Percentiles rank a stretch among this genome's conserved stretches.
Conservation (phyloP, 140 eudicot species). For the Oenanthe javanica region DNA sequence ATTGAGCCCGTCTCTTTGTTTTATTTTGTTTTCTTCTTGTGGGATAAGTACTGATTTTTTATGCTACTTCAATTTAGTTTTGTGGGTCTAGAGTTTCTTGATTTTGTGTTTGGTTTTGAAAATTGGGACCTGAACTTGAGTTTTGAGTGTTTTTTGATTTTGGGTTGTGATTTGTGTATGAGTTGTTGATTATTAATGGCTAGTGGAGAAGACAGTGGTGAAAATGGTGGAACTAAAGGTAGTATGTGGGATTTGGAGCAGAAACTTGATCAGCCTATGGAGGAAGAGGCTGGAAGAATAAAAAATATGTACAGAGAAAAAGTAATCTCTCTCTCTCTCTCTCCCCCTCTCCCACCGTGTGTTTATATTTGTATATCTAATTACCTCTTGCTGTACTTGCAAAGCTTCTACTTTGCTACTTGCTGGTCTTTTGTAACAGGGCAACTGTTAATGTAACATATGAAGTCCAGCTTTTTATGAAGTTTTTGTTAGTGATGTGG, state of each 20-base stretch:
- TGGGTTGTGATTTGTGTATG: constrained; percentile 5
- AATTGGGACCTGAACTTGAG: background rate
- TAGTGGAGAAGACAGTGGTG: constrained; percentile 30
- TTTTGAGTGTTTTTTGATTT: background rate
- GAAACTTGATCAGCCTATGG: constrained; percentile 94
- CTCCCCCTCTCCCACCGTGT: background rate
- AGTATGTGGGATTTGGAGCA: constrained; percentile 95
- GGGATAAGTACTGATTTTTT: constrained; percentile 2
- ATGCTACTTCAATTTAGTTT: background rate
- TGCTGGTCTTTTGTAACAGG: background rate
- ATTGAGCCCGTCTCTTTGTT: constrained; percentile 8
- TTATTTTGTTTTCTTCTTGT: background rate
- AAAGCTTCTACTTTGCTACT: background rate
- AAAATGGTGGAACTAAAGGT: constrained; percentile 55
- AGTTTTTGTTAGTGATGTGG: background rate
- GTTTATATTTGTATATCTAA: background rate
- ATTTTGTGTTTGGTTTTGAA: background rate
- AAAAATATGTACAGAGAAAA: constrained; percentile 77
- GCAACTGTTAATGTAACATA: background rate
- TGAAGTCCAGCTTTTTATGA: background rate
- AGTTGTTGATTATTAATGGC: constrained; percentile 21
- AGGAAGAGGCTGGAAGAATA: constrained; percentile 81
- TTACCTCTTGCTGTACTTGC: background rate
- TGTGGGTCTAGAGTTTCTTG: background rate
- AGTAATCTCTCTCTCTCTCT: constrained; percentile 27